phyloP scores from a whole-genome alignment of 1,284 basidiomycete genomes.

The Albatrellus sp. region DNA sequence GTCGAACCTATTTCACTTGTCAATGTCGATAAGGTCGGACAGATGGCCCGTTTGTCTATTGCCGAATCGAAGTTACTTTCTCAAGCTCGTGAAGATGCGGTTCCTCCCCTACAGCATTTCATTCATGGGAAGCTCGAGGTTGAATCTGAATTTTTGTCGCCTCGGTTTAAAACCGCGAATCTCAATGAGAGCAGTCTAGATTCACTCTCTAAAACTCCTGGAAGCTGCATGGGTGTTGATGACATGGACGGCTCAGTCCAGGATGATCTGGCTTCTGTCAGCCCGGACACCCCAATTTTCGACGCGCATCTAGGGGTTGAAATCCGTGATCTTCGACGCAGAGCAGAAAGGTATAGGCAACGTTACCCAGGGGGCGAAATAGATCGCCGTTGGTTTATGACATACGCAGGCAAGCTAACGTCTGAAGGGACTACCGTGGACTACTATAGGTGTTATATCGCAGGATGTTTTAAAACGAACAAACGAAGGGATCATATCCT shows the following conservation, averaged over 20 bases:
- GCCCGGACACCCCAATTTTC: constrained; percentile 16
- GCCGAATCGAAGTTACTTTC: no score
- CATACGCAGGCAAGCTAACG: constrained; percentile 53
- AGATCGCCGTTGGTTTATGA: constrained; percentile 48
- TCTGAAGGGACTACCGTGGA: constrained; percentile 37
- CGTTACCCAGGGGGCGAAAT: constrained; percentile 41
- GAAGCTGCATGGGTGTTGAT: background rate
- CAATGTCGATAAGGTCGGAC: no score
- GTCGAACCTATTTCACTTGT: no score
- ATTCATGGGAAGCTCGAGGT: background rate
- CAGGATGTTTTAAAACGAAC: constrained; percentile 49
- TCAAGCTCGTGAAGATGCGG: no score
- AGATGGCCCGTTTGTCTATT: no score
- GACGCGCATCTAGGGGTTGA: constrained; percentile 48
- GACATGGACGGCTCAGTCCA: background rate
- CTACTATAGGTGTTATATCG: constrained; percentile 55
- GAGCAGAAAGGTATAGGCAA: constrained; percentile 37
- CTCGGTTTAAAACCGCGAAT: no score
- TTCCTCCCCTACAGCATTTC: no score
- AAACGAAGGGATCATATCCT: constrained; percentile 60
- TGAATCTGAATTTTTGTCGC: no score
- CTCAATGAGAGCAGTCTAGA: background rate
- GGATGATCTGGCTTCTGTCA: background rate
- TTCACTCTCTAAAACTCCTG: background rate
- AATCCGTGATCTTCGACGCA: constrained; percentile 36